Evolutionary conservation across 2,329 filamentous ascomycete species (phyloP), one percentile per base, ranked within the genome.

Genomic region (Cercospora sp.): DNA sequence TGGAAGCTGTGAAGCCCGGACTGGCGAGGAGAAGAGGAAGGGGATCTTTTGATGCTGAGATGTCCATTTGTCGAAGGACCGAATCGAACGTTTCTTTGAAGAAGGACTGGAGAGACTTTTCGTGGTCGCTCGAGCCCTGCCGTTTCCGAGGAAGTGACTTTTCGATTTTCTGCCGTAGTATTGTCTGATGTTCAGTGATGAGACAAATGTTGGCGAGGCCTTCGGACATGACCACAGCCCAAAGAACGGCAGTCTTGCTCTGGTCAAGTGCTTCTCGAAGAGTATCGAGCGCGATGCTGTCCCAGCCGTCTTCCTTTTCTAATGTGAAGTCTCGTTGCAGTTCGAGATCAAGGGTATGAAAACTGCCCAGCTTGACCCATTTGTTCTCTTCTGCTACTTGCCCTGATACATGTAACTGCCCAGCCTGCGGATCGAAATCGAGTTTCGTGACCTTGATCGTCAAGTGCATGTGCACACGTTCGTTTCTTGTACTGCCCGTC

Each of bases 161-260:
- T 79, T 93, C 90, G 33, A 95, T 83, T 30, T 85, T 82, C 75
- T 91, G 88, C 73, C 91, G 90, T 65, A 93, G 80, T 30, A 94
- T 86, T 3, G 91, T 94, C 73, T 92, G 90, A 78, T 90, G 89
- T 76, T 93, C 89, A 2, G 91, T 94, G 65, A 95, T 91, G 23
- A 94, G 84, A 79, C 91, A 94, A 71, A 95, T 91, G 78, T 94
- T 93, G 66, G 92, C 91, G 16, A 91, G 80, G 2, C 91, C 91
- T 75, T 98, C 94, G 75, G 97, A 92, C 91, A 99, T 94, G 26
- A 98, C 91, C 0, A 98, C 90, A 0, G 95, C 94, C 65, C 93
- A 92, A 18, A 97, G 86, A 69, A 94, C 91, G 0, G 93, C 93
- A 69, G 91, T 89, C 75, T 90, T 89, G 72, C 92, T 90, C 73